A percentile compares a stretch with the other conserved stretches of the same genome.
phyloP scores from a whole-genome alignment of 306 rosid genomes.

The Cicer cuneatum region DNA sequence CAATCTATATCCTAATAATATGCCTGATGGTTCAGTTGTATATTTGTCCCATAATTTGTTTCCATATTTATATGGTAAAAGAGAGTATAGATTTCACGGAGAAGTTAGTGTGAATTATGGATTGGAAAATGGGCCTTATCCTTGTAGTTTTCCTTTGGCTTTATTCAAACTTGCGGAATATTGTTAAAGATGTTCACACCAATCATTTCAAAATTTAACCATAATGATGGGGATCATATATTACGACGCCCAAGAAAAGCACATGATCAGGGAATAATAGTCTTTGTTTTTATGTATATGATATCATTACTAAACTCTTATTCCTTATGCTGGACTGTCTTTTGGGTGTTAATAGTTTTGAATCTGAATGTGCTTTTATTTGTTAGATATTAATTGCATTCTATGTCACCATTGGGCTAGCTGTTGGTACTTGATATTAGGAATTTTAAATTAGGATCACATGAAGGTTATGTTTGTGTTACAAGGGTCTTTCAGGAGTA shows the following conservation, averaged over 20 bases:
- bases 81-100: not conserved
- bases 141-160: constrained; percentile 27
- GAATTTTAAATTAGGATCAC: not conserved
- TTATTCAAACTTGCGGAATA: constrained; percentile 28
- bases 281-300: not conserved
- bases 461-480: constrained; percentile 1
- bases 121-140: constrained; percentile 20
- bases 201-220: constrained; percentile 13
- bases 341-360: constrained; percentile 12
- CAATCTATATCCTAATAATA: not conserved
- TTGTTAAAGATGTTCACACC: not conserved
- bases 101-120: constrained; percentile 22
- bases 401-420: not conserved
- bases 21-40: constrained; percentile 9
- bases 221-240: not conserved
- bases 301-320: constrained; percentile 5
- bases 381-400: constrained; percentile 16
- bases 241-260: not conserved
- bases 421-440: not conserved
- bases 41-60: constrained; percentile 28
- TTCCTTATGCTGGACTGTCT: not conserved
- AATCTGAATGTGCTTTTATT: constrained; percentile 17
- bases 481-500: not conserved
- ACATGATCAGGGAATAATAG: not conserved
- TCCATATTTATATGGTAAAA: constrained; percentile 13